Base-by-base conservation (phyloP, 208 protist species). In the Leishmania martiniquensis region DNA sequence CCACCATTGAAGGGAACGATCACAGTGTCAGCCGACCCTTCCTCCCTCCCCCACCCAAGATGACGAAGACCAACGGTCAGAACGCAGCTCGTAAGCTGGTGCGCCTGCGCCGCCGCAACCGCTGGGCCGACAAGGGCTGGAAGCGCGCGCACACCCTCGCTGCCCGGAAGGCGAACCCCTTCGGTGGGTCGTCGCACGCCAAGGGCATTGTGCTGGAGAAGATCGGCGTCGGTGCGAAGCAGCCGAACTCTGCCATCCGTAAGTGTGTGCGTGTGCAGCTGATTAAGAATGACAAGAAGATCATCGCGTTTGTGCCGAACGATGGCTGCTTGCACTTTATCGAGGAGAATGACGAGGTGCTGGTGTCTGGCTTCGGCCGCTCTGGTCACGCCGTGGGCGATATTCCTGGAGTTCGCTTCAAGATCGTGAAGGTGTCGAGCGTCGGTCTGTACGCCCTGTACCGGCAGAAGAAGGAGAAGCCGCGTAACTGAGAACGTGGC, bases 281-380 rank as follows among this genome's bases (percentile, higher is more conserved):
- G 60, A 99, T 99, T 93, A 99, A 99, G 97, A 99, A 99, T 97
- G 98, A 98, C 85, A 99, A 99, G 98, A 99, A 99, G 88, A 99
- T 99, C 89, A 98, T 99, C 73, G 99, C 99, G 75, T 99, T 99
- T 96, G 99, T 99, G 62, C 99, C 99, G 78, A 91, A 95, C 69
- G 99, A 99, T 91, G 99, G 99, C 98, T 99, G 97, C 87, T 91
- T 99, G 17, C 98, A 99, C 93, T 99, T 99, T 85, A 96, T 99
- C 75, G 98, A 99, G 88, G 99, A 99, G 90, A 99, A 99, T 89
- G 98, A 99, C 90, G 97, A 99, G 91, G 99, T 99, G 63, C 94
- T 99, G 52, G 96, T 99, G 74, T 98, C 99, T 82, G 99, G 99
- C 88, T 99, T 99, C 90, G 99, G 99, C 96, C 98, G 99, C 89